Evolutionary conservation across 768 basidiomycete species (phyloP).

Genomic region (Lentinula sp.): DNA sequence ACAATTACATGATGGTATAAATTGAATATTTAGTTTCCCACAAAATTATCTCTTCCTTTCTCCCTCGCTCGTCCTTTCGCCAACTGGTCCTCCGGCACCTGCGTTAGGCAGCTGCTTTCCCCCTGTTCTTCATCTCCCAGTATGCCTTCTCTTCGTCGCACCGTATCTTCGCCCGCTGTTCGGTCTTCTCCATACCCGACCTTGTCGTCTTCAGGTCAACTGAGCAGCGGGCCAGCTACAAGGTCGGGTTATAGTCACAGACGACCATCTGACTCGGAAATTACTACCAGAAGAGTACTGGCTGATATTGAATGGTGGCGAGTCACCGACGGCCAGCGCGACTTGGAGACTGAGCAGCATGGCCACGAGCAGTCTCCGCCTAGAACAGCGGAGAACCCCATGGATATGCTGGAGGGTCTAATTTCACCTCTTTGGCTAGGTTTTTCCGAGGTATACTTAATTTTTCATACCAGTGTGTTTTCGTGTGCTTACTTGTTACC

Average conservation of each 20-base stretch:
- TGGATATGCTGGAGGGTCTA: constrained; percentile 28
- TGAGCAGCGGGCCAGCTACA: constrained; percentile 14
- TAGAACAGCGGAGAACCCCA: constrained; percentile 12
- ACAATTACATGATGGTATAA: neutral
- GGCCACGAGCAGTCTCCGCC: constrained; percentile 29
- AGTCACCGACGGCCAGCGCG: constrained; percentile 67
- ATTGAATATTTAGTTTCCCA: constrained; percentile 1
- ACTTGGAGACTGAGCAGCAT: constrained; percentile 33
- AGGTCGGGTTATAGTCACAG: constrained; percentile 41
- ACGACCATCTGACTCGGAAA: constrained; percentile 67
- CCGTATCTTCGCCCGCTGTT: constrained; percentile 63
- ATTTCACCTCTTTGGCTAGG: constrained; percentile 28
- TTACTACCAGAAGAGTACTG: constrained; percentile 59
- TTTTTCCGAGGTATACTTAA: constrained; percentile 28
- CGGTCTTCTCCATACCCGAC: constrained; percentile 64
- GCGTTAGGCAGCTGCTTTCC: constrained; percentile 6
- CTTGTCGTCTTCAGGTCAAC: constrained; percentile 25
- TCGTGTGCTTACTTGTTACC: constrained; percentile 11
- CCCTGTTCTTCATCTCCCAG: neutral
- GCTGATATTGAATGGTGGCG: constrained; percentile 89
- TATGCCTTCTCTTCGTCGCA: constrained; percentile 75
- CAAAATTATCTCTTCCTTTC: neutral
- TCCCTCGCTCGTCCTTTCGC: neutral
- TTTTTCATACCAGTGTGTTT: neutral
- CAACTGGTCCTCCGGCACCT: neutral